phyloP scores from a whole-genome alignment of 164 flowering plant species.

The Vitis labrusca region DNA sequence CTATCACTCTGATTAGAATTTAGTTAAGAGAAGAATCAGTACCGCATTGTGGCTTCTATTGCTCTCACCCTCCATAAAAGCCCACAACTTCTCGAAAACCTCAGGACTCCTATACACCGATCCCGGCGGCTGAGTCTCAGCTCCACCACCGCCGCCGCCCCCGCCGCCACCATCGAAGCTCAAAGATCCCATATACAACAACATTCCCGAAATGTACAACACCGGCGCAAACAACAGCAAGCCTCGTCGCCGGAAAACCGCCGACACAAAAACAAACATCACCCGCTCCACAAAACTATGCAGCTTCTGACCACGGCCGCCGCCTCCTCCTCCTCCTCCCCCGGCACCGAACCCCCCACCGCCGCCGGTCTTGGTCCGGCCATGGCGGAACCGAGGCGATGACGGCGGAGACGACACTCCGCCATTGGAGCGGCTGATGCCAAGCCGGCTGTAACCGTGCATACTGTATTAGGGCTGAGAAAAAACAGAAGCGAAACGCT shows the following conservation, averaged over 20 bases:
- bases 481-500: no score
- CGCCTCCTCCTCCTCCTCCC: conserved; percentile 4
- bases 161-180: conserved; percentile 32
- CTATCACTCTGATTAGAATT: no score
- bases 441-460: conserved; percentile 65
- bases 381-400: conserved; percentile 54
- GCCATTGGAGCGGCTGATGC: conserved; percentile 25
- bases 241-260: conserved; percentile 58
- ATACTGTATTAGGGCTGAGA: conserved; percentile 15
- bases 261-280: conserved; percentile 45
- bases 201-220: conserved; percentile 55
- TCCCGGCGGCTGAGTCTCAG: conserved; percentile 27
- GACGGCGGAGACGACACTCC: conserved; percentile 36
- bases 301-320: conserved; percentile 29
- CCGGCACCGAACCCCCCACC: background rate
- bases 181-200: conserved; percentile 59
- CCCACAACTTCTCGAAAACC: conserved; percentile 68
- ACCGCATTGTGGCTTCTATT: conserved; percentile 44
- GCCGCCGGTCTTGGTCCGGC: conserved; percentile 23
- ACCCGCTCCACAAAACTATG: conserved; percentile 39
- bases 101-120: conserved; percentile 63
- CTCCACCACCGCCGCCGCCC: background rate
- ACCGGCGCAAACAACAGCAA: conserved; percentile 61
- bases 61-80: conserved; percentile 48
- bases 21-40: conserved; percentile 3